Evolutionary conservation across 2,329 filamentous ascomycete genomes (phyloP), one percentile per base, ranked within the genome.

Genomic region (Neocucurbitaria cava): DNA sequence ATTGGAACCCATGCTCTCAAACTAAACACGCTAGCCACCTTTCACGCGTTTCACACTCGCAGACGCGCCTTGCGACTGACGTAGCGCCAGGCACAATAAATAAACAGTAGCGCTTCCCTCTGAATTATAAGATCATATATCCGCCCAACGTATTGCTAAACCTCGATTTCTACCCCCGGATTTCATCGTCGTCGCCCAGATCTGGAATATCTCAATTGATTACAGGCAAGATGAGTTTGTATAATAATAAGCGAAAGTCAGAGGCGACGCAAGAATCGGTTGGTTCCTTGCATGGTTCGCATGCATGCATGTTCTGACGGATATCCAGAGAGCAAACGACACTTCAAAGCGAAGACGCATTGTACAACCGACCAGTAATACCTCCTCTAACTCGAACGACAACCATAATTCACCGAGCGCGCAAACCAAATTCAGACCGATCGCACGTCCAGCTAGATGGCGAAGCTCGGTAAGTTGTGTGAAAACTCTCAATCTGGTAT

Each of bases 11-110:
- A 26, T 51, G 52, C 54, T 49, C 42, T 36, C 52, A 41, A 20
- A 38, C 52, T 49, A 58, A 52, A 41, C 55, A 17, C 55, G 52
- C 55, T 58, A 56, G 52, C 48, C 44, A 49, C 17, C 48, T 31
- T 46, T 40, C 44, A 49, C 52, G 55, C 52, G 55, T 55, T 48
- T 46, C 48, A 33, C 20, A 52, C 5, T 9, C 24, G 24, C 24
- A 9, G 24, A 35, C 54, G 52, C 52, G 55, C 44, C 48, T 24
- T 46, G 13, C 17, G 45, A 51, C 42, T 39, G 44, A 54, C 31
- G 50, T 50, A 43, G 41, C 46, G n/a, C 23, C 31, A 40, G 38
- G 26, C 52, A 51, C 41, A 38, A 54, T 52, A 48, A 56, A 58
- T 31, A 46, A 48, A 26, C 26, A 50, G 47, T 36, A 47, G 17